These are phyloP conservation scores for Beauveria bassiana DNA, from an alignment of 2,329 filamentous ascomycete species.

Conservation along the genomic window DNA sequence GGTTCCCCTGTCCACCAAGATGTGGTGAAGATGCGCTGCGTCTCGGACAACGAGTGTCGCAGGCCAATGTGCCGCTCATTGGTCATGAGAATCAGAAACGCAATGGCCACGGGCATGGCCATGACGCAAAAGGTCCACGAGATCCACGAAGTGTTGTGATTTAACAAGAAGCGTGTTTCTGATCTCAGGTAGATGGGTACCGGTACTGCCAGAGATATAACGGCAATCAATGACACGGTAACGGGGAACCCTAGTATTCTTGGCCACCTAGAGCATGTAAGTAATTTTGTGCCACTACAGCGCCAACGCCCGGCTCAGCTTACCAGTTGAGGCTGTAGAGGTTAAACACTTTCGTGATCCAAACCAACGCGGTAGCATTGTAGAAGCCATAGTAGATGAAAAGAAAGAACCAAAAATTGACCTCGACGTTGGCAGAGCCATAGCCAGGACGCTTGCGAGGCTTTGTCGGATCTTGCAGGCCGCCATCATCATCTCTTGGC, in stretches of 20 bases:
- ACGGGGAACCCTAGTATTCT: conserved; percentile 54
- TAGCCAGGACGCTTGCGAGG: conserved; percentile 37
- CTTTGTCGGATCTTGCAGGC: conserved; percentile 9
- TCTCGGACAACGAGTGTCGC: conserved; percentile 55
- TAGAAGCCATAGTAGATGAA: conserved; percentile 64
- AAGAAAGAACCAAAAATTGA: conserved; percentile 67
- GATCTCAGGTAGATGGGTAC: conserved; percentile 52
- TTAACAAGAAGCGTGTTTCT: conserved; percentile 43
- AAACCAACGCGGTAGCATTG: conserved; percentile 58
- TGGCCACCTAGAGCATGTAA: conserved; percentile 42
- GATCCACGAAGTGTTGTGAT: conserved; percentile 61
- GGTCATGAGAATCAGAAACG: conserved; percentile 54
- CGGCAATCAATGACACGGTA: conserved; percentile 54
- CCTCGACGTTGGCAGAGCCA: conserved; percentile 53
- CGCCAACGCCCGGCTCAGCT: background rate
- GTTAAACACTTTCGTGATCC: conserved; percentile 67
- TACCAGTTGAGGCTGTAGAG: conserved; percentile 62
- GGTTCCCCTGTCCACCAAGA: conserved; percentile 58
- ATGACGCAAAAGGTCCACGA: conserved; percentile 64
- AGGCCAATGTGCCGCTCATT: conserved; percentile 57
- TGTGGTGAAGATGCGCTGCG: conserved; percentile 58
- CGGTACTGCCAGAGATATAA: conserved; percentile 51
- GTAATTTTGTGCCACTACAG: background rate
- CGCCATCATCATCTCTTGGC: conserved; percentile 34
- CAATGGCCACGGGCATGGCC: conserved; percentile 60